phyloP scores from a whole-genome alignment of 768 basidiomycete genomes.

The Filobasidium floriforme region DNA sequence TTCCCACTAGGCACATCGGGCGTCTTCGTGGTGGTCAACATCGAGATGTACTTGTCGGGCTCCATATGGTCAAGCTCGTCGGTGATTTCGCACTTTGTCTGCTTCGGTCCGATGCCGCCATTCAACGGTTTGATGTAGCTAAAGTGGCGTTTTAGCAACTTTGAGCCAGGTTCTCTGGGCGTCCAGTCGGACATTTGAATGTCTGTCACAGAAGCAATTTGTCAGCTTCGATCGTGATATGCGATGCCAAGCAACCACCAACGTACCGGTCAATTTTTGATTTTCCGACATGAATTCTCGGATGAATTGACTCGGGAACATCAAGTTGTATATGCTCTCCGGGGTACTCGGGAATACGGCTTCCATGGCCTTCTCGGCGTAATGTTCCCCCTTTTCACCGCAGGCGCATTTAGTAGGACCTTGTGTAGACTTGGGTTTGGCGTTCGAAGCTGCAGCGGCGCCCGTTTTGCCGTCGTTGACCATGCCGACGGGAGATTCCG shows the following conservation, averaged over 20 bases:
- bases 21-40: conserved; percentile 79
- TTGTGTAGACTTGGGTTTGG: conserved; percentile 29
- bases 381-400: conserved; percentile 62
- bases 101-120: conserved; percentile 81
- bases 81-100: conserved; percentile 88
- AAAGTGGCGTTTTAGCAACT: conserved; percentile 76
- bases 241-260: background rate
- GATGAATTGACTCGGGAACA: conserved; percentile 91
- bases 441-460: conserved; percentile 3
- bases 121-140: conserved; percentile 92
- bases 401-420: conserved; percentile 56
- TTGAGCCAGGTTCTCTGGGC: conserved; percentile 57
- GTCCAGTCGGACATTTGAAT: conserved; percentile 94
- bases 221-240: background rate
- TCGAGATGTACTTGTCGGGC: conserved; percentile 72
- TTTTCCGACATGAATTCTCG: conserved; percentile 86
- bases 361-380: conserved; percentile 66
- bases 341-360: conserved; percentile 77
- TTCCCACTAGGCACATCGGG: conserved; percentile 93
- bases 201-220: conserved; percentile 51
- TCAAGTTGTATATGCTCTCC: conserved; percentile 88
- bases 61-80: conserved; percentile 77
- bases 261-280: conserved; percentile 77
- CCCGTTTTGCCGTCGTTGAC: conserved; percentile 1
- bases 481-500: background rate